Conservation (phyloP, 306 rosid genomes). For the Rosa lucieae region DNA sequence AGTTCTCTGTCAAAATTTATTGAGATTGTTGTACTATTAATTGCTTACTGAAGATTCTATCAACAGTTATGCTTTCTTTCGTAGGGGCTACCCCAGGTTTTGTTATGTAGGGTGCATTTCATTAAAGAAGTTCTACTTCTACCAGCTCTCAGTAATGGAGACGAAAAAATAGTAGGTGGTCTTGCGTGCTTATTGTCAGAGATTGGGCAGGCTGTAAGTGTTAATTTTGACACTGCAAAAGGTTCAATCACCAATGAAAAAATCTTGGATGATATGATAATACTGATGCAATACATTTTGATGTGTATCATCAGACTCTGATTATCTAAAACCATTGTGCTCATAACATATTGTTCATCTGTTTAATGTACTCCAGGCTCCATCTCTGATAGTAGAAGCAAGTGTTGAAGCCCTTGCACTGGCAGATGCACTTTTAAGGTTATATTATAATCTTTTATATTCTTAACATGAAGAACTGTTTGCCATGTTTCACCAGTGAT, state of each 20-base stretch:
- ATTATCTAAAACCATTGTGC: background rate
- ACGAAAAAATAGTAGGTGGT: slow-evolving; percentile 80
- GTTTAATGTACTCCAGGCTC: slow-evolving; percentile 64
- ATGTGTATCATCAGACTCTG: background rate
- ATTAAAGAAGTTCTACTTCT: slow-evolving; percentile 81
- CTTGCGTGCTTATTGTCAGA: slow-evolving; percentile 91
- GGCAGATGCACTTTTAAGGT: slow-evolving; percentile 90
- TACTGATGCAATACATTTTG: background rate
- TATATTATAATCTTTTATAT: slow-evolving; percentile 22
- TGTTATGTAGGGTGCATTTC: slow-evolving; percentile 78
- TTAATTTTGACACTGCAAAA: background rate
- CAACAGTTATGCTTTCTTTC: slow-evolving; percentile 40
- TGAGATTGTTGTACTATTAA: slow-evolving; percentile 3
- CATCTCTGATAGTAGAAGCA: slow-evolving; percentile 82
- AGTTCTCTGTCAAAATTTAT: background rate
- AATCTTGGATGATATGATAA: background rate
- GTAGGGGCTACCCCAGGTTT: slow-evolving; percentile 88
- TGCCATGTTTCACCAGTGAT: slow-evolving; percentile 7
- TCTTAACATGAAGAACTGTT: slow-evolving; percentile 3
- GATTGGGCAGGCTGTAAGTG: slow-evolving; percentile 95
- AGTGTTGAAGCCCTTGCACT: slow-evolving; percentile 79
- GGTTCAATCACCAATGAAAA: background rate
- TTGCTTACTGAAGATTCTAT: slow-evolving; percentile 22
- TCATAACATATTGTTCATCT: slow-evolving; percentile 27
- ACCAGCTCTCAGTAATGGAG: slow-evolving; percentile 78